phyloP scores from a whole-genome alignment of 1,284 basidiomycete genomes.

The Melampsora americana region DNA sequence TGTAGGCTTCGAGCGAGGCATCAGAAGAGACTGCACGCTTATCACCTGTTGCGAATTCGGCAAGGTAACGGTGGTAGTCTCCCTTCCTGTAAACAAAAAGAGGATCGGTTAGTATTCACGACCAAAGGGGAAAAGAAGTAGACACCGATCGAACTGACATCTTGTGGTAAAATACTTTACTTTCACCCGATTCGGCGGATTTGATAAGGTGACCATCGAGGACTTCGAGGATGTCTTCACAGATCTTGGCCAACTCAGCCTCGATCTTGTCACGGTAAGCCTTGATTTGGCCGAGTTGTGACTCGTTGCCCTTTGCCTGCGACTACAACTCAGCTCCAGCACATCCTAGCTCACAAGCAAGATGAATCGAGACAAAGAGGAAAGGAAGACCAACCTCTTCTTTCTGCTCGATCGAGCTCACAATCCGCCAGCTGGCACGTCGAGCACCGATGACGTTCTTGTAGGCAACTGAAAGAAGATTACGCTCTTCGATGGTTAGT shows the following conservation, averaged over 20 bases:
- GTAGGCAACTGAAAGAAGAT: slow-evolving; percentile 59
- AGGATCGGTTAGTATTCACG: neutral
- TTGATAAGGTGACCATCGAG: slow-evolving; percentile 54
- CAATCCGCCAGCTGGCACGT: slow-evolving; percentile 59
- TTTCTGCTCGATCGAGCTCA: slow-evolving; percentile 59
- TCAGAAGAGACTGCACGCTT: slow-evolving; percentile 50
- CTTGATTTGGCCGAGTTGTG: slow-evolving; percentile 52
- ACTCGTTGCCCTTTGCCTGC: slow-evolving; percentile 51
- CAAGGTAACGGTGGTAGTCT: slow-evolving; percentile 60
- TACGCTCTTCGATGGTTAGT: slow-evolving; percentile 58
- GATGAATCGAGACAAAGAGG: neutral
- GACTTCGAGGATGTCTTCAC: slow-evolving; percentile 53
- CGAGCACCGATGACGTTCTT: slow-evolving; percentile 59
- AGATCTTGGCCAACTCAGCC: slow-evolving; percentile 51
- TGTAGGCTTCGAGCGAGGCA: slow-evolving; percentile 57
- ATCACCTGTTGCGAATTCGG: slow-evolving; percentile 57
- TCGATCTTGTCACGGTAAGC: slow-evolving; percentile 54
- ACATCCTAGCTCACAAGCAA: neutral
- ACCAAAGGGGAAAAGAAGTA: neutral
- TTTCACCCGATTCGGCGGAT: slow-evolving; percentile 53
- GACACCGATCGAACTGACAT: slow-evolving; percentile 46
- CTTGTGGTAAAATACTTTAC: slow-evolving; percentile 54
- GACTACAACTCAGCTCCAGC: neutral
- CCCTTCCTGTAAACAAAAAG: slow-evolving; percentile 54
- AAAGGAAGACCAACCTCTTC: slow-evolving; percentile 52